A percentile compares a stretch with the other conserved stretches of the same genome.
Conservation (phyloP, 345 rosid genomes). For the Abelmoschus esculentus region DNA sequence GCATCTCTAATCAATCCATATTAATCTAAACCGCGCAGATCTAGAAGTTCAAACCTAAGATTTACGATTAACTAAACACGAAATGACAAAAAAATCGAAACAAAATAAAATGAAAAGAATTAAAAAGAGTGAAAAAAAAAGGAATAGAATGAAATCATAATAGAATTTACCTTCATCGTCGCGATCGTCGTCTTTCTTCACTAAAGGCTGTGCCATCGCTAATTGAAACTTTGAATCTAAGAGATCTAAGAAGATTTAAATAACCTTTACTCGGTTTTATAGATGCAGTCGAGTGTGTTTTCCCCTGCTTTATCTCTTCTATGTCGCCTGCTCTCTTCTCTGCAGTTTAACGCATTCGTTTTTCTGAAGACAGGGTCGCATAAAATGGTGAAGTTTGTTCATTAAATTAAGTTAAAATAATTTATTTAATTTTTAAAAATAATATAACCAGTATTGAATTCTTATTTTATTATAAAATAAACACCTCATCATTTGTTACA, state of each 20-base stretch:
- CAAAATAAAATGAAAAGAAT: background rate
- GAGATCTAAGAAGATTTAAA: slow-evolving; percentile 15
- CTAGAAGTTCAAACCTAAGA: slow-evolving; percentile 27
- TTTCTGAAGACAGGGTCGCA: too few species aligned
- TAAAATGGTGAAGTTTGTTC: too few species aligned
- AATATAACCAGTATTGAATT: too few species aligned
- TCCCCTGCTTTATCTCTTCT: too few species aligned
- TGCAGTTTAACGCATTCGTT: too few species aligned
- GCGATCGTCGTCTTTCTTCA: slow-evolving; percentile 95
- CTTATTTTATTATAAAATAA: too few species aligned
- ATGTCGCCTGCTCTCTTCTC: too few species aligned
- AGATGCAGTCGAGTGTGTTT: too few species aligned
- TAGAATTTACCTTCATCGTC: slow-evolving; percentile 77
- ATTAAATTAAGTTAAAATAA: too few species aligned
- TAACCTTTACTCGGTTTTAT: background rate
- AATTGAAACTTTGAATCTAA: slow-evolving; percentile 8
- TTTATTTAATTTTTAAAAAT: too few species aligned
- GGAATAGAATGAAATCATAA: slow-evolving; percentile 7
- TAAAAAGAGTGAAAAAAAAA: background rate
- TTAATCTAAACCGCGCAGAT: slow-evolving; percentile 29
- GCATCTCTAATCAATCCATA: background rate
- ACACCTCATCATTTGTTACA: too few species aligned
- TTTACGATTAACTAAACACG: background rate
- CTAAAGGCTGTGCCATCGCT: slow-evolving; percentile 85
- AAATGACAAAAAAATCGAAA: background rate